Evolutionary conservation across 1,284 basidiomycete genomes (phyloP), one percentile per base, ranked within the genome.

Genomic region (Baeospora myosura): DNA sequence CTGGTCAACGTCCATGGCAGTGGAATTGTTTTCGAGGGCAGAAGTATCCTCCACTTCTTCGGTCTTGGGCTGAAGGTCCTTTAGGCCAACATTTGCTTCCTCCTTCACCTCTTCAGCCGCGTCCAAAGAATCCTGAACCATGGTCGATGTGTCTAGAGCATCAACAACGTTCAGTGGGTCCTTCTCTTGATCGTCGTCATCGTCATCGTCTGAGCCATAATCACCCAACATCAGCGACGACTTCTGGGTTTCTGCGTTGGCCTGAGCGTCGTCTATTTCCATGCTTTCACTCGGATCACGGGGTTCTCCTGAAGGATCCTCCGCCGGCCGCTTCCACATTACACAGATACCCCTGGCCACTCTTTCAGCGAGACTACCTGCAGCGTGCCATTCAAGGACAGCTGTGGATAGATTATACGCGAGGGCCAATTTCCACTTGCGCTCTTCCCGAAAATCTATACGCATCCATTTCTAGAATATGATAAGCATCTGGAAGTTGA

Each of bases 401-500:
- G 89, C 79, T 40, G 80, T 80, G 0, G 89, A 89, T n/a, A 98
- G 62, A 45, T 86, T 83, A 57, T 84, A 86, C 0, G 95, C 94
- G 14, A 92, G 60, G 0, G 85, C 82, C 25, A 88, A 66, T 61
- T 98, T 98, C 94, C 94, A 98, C 45, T 78, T 77, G 39, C 89
- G 72, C 58, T 99, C 96, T 62, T 98, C 93, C 5, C 87, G 80
- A 54, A 93, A 98, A 57, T 99, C 96, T 11, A 80, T 79, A 36
- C 93, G 87, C 74, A 99, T 84, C 96, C 95, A 98, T 76, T 88
- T 90, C 90, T 94, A 47, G 12, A 47, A 44, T 12, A 37, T 25
- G 23, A 2, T 26, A 10, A 44, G 32, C 37, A 23, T 26, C 54
- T 25, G 16, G 37, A 44, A 32, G 31, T 24, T 8, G 20, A 28